Conservation (phyloP, 2,329 filamentous ascomycete species). For the Cordyceps farinosa region DNA sequence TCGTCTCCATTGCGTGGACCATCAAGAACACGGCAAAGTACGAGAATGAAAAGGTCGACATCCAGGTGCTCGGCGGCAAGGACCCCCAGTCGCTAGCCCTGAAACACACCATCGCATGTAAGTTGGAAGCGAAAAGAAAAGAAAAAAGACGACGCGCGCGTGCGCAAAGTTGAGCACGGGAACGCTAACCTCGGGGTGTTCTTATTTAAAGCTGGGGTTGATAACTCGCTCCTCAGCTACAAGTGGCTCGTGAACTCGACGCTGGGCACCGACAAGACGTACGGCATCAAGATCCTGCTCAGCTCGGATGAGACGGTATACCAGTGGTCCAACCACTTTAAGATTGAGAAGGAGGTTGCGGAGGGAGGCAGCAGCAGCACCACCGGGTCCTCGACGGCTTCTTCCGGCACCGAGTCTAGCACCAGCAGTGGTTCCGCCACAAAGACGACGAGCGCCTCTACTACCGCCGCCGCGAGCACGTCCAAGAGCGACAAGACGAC, state of each 20-base stretch:
- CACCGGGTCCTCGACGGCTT: no score
- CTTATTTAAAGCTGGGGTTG: not conserved
- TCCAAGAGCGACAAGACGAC: not conserved
- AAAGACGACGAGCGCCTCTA: not conserved
- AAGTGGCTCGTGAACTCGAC: not conserved
- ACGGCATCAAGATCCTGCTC: not conserved
- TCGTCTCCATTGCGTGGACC: not conserved
- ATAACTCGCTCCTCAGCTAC: slow-evolving; percentile 1
- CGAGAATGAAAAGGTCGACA: not conserved
- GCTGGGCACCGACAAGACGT: not conserved
- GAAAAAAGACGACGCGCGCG: no score
- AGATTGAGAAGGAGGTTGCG: not conserved
- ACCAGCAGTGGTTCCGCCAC: not conserved
- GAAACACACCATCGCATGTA: not conserved
- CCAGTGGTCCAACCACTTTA: not conserved
- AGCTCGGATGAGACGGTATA: not conserved
- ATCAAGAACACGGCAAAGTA: not conserved
- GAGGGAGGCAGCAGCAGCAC: not conserved
- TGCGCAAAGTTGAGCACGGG: not conserved
- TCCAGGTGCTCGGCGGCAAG: not conserved
- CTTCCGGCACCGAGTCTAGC: not conserved
- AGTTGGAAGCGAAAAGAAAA: not conserved
- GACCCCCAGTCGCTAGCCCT: not conserved
- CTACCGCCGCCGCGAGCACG: not conserved
- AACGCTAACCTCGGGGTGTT: not conserved